Conservation (phyloP, 805 yeast genomes). For the Starmera caribaea region DNA sequence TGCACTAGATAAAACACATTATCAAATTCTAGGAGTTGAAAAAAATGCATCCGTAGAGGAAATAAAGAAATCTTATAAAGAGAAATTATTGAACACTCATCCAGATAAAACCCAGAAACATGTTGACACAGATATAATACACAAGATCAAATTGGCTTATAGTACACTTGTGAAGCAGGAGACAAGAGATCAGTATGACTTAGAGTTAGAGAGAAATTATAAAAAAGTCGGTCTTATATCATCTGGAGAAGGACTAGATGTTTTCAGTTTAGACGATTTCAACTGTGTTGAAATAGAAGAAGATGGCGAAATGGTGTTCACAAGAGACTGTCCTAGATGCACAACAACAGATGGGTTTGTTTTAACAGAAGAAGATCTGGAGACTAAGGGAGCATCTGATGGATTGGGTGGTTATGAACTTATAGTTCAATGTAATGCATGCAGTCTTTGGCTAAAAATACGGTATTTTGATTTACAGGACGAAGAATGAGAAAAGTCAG, state of each 20-base stretch:
- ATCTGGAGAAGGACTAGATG: slow-evolving; percentile 62
- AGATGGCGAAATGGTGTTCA: slow-evolving; percentile 29
- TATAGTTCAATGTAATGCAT: slow-evolving; percentile 69
- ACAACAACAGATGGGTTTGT: slow-evolving; percentile 39
- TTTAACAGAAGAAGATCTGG: slow-evolving; percentile 54
- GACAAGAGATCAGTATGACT: slow-evolving; percentile 43
- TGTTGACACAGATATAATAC: slow-evolving; percentile 20
- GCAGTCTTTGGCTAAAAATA: slow-evolving; percentile 82
- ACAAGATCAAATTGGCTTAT: slow-evolving; percentile 57
- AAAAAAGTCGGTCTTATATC: slow-evolving; percentile 25
- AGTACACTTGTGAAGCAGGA: slow-evolving; percentile 34
- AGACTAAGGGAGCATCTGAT: slow-evolving; percentile 34
- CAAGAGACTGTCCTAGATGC: slow-evolving; percentile 62
- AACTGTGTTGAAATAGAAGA: slow-evolving; percentile 24
- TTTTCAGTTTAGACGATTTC: slow-evolving; percentile 56
- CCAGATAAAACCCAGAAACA: slow-evolving; percentile 56
- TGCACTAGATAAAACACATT: slow-evolving; percentile 26
- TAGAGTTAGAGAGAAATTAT: slow-evolving; percentile 23
- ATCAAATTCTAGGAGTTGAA: slow-evolving; percentile 47
- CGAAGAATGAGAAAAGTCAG: slow-evolving; percentile 6
- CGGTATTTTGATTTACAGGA: slow-evolving; percentile 43
- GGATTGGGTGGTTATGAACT: slow-evolving; percentile 52
- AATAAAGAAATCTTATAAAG: slow-evolving; percentile 56
- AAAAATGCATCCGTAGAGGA: slow-evolving; percentile 27
- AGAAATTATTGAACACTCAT: slow-evolving; percentile 50